These are phyloP conservation scores for Allium fistulosum DNA, from an alignment of 106 monocot species.

Conservation along the genomic window DNA sequence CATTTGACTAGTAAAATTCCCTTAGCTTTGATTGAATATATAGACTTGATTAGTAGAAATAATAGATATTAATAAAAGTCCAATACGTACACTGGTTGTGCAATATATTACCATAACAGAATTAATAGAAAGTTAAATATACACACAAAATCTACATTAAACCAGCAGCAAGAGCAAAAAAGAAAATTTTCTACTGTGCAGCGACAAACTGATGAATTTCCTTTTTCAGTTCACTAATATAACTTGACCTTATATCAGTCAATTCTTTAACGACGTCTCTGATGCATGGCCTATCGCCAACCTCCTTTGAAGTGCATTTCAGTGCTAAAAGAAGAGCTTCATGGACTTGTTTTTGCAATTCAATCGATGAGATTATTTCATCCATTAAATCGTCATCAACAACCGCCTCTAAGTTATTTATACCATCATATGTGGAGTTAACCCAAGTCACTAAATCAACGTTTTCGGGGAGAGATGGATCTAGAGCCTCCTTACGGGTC, in stretches of 20 bases:
- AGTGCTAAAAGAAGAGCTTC: slow-evolving; percentile 46
- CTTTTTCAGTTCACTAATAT: slow-evolving; percentile 5
- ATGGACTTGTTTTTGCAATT: slow-evolving; percentile 39
- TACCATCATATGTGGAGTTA: slow-evolving; percentile 21
- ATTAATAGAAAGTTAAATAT: too few species aligned
- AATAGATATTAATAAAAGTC: too few species aligned
- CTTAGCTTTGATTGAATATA: too few species aligned
- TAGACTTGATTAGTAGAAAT: too few species aligned
- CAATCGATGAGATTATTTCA: slow-evolving; percentile 27
- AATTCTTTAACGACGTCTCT: slow-evolving; percentile 50
- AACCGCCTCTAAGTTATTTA: slow-evolving; percentile 23
- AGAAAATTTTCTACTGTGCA: too few species aligned
- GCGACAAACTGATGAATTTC: neutral
- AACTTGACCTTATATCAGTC: slow-evolving; percentile 26
- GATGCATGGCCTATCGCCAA: slow-evolving; percentile 51
- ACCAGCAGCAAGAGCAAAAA: too few species aligned
- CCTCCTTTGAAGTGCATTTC: slow-evolving; percentile 32
- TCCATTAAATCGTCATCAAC: slow-evolving; percentile 36
- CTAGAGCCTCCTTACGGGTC: slow-evolving; percentile 55
- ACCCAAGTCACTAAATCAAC: slow-evolving; percentile 62
- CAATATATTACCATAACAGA: too few species aligned
- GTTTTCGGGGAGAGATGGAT: slow-evolving; percentile 44
- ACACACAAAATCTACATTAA: too few species aligned
- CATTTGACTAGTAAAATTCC: too few species aligned
- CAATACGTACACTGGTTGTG: too few species aligned